phyloP scores from a whole-genome alignment of 2,329 filamentous ascomycete genomes.

The Neurospora sp. region DNA sequence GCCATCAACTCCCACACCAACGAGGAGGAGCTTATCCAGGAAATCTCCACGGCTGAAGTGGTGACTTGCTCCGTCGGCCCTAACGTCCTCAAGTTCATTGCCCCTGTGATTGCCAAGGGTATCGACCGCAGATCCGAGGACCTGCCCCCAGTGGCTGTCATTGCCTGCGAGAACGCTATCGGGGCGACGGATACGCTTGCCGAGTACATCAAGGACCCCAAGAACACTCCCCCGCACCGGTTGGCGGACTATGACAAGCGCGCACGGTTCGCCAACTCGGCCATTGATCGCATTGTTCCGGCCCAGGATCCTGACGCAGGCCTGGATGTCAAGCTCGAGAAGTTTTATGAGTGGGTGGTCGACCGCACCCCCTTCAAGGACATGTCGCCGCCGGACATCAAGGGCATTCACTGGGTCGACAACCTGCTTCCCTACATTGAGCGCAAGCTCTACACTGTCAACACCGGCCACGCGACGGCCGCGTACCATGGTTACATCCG shows the following conservation, averaged over 20 bases:
- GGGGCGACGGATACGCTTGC: conserved; percentile 85
- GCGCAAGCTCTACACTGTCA: conserved; percentile 98
- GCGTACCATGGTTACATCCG: conserved; percentile 90
- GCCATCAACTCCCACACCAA: conserved; percentile 91
- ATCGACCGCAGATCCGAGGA: conserved; percentile 64
- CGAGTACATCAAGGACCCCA: conserved; percentile 64
- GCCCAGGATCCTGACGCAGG: conserved; percentile 73
- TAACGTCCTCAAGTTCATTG: conserved; percentile 93
- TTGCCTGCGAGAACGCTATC: conserved; percentile 97
- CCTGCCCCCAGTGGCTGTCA: conserved; percentile 68
- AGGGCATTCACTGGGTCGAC: conserved; percentile 88
- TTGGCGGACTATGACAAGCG: conserved; percentile 60
- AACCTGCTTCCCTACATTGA: conserved; percentile 93
- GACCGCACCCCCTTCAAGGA: conserved; percentile 77
- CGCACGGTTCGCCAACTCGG: conserved; percentile 91
- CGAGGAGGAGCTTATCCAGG: conserved; percentile 69
- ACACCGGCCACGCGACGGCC: conserved; percentile 92
- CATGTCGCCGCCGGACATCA: conserved; percentile 59
- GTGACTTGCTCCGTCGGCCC: conserved; percentile 97
- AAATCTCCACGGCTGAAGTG: conserved; percentile 78
- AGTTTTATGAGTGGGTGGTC: conserved; percentile 98
- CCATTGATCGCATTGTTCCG: conserved; percentile 96
- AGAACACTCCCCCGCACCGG: conserved; percentile 60
- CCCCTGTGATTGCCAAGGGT: conserved; percentile 88
- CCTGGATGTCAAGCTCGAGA: conserved; percentile 89